These are phyloP conservation scores for Hypoxylon sp. DNA, from an alignment of 2,329 filamentous ascomycete species.

Conservation along the genomic window DNA sequence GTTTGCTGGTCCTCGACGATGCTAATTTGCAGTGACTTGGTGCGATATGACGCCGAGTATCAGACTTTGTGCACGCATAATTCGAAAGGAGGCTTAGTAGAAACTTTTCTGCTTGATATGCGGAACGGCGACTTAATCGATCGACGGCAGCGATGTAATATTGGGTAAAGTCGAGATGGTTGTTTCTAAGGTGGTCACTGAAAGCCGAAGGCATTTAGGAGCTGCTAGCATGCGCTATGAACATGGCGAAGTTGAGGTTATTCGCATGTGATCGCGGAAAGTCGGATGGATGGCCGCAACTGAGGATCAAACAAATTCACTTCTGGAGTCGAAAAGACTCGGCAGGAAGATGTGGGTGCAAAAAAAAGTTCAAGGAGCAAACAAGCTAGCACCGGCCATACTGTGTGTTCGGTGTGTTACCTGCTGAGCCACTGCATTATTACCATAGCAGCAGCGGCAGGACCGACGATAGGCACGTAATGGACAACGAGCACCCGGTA, in stretches of 20 bases:
- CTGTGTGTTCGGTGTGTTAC: no score
- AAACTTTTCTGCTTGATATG: neutral
- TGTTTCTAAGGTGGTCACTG: neutral
- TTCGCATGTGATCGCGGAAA: neutral
- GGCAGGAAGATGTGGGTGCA: neutral
- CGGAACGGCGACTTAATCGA: neutral
- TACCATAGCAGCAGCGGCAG: neutral
- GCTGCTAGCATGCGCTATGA: neutral
- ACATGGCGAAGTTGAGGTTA: neutral
- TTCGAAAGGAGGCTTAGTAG: neutral
- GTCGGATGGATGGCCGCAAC: neutral
- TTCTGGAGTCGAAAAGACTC: neutral
- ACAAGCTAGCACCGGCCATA: neutral
- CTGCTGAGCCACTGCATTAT: conserved; percentile 1
- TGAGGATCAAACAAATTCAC: neutral
- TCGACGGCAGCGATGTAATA: neutral
- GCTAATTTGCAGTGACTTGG: neutral
- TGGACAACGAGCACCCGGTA: neutral
- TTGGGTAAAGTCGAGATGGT: neutral
- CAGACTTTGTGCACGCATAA: neutral
- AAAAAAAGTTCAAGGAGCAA: conserved; percentile 23
- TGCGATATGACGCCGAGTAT: neutral
- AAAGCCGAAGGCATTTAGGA: neutral
- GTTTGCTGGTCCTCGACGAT: neutral
- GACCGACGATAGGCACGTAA: neutral